phyloP scores from a whole-genome alignment of 176 grass and related monocot genomes.

The Elymus sibiricus region DNA sequence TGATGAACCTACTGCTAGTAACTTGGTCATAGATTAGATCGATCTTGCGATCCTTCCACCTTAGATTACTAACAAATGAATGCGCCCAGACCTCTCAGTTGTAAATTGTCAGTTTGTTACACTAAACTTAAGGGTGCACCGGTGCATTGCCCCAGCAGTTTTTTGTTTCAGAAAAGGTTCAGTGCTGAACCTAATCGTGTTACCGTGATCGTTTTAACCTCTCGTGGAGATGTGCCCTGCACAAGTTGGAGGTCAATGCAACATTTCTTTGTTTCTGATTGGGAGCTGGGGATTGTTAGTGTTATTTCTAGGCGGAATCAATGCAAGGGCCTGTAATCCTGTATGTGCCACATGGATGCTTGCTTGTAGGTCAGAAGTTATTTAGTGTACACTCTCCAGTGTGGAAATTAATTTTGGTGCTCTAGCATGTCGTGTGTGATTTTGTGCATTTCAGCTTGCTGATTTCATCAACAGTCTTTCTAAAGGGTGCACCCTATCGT shows the following conservation, averaged over 20 bases:
- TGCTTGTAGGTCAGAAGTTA: not conserved
- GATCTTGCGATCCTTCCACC: not conserved
- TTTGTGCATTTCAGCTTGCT: not conserved
- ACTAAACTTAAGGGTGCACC: not conserved
- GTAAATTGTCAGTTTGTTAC: not conserved
- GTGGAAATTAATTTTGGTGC: not conserved
- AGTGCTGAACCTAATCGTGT: not conserved
- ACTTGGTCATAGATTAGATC: slow-evolving; percentile 4
- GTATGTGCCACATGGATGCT: not conserved
- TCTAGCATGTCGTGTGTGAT: not conserved
- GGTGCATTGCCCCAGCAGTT: not conserved
- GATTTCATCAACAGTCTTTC: not conserved
- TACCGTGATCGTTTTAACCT: not conserved
- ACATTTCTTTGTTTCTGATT: slow-evolving; percentile 4
- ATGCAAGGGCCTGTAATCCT: not conserved
- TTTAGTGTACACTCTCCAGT: not conserved
- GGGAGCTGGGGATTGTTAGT: not conserved
- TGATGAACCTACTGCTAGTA: not conserved
- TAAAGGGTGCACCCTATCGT: not conserved
- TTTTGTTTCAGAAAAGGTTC: not conserved
- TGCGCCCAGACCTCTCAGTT: not conserved
- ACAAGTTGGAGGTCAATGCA: not conserved
- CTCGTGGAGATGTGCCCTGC: not conserved
- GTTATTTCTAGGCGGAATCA: not conserved
- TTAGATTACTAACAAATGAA: not conserved